phyloP scores from a whole-genome alignment of 768 basidiomycete species.

The Phaeolepiota aurea region DNA sequence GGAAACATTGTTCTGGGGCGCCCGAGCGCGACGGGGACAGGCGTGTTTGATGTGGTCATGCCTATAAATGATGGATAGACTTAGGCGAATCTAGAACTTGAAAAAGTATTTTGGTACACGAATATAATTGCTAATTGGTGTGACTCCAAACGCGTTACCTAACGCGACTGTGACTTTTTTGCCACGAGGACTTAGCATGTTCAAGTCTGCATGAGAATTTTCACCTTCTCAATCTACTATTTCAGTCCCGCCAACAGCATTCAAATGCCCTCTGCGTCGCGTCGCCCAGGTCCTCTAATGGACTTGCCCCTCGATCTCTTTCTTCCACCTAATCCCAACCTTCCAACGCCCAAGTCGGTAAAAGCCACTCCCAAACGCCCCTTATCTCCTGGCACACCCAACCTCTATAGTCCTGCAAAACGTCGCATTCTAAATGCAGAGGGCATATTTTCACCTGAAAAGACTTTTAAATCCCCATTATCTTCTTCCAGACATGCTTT shows the following conservation, averaged over 20 bases:
- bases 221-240: slow-evolving; percentile 5
- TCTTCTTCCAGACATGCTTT: slow-evolving; percentile 16
- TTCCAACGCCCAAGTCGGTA: slow-evolving; percentile 17
- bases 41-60: slow-evolving; percentile 84
- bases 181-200: slow-evolving; percentile 15
- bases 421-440: slow-evolving; percentile 56
- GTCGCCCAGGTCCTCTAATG: slow-evolving; percentile 45
- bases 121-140: slow-evolving; percentile 8
- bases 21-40: slow-evolving; percentile 88
- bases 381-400: slow-evolving; percentile 43
- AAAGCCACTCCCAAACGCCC: slow-evolving; percentile 53
- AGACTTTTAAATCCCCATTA: slow-evolving; percentile 26
- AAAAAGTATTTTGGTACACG: slow-evolving; percentile 8
- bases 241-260: slow-evolving; percentile 2
- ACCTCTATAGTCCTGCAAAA: slow-evolving; percentile 54
- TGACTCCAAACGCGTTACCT: slow-evolving; percentile 21
- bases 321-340: slow-evolving; percentile 24
- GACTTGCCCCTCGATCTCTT: slow-evolving; percentile 56
- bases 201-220: background rate
- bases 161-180: slow-evolving; percentile 25
- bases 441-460: slow-evolving; percentile 32
- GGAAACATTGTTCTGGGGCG: slow-evolving; percentile 88
- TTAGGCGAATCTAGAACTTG: too few relatives aligned
- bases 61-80: slow-evolving; percentile 20
- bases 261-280: slow-evolving; percentile 15